These are phyloP conservation scores for Mycothermus thermophilus DNA, from an alignment of 495 filamentous ascomycete species.

Conservation along the genomic window DNA sequence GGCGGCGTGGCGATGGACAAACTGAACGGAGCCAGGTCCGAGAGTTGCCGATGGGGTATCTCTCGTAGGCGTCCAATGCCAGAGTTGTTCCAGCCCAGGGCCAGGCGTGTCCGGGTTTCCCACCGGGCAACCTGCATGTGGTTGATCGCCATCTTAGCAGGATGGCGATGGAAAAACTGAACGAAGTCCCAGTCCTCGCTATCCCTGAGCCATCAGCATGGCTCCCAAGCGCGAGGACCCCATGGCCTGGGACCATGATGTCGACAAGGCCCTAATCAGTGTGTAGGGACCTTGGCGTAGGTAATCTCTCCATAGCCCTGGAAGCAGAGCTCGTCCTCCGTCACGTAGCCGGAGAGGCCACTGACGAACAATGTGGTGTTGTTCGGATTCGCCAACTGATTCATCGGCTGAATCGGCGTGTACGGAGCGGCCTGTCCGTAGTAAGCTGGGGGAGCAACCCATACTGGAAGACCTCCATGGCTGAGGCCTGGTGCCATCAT, in stretches of 20 bases:
- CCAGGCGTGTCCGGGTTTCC: too few species aligned
- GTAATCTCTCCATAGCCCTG: constrained; percentile 99
- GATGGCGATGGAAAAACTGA: constrained; percentile 97
- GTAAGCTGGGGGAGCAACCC: constrained; percentile 24
- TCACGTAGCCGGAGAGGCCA: constrained; percentile 94
- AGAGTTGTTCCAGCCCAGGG: too few species aligned
- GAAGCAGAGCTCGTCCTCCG: constrained; percentile 98
- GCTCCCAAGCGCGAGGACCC: too few species aligned
- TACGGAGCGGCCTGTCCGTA: constrained; percentile 24
- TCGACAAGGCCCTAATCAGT: too few species aligned
- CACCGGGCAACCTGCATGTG: too few species aligned
- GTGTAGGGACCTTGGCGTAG: constrained; percentile 99
- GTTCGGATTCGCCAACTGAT: constrained; percentile 99
- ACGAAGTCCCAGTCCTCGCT: constrained; percentile 99
- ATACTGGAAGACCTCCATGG: constrained; percentile 22
- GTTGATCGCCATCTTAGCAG: constrained; percentile 99
- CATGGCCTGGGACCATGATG: too few species aligned
- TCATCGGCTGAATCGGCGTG: constrained; percentile 73
- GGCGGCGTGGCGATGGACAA: too few species aligned
- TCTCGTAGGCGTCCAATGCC: too few species aligned
- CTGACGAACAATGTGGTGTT: constrained; percentile 99
- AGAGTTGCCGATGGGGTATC: too few species aligned
- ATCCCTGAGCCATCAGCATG: too few species aligned
- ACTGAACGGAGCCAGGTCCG: too few species aligned
- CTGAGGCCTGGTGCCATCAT: constrained; percentile 27